phyloP scores from a whole-genome alignment of 2,329 filamentous ascomycete species.

The Trichoderma guizhouense region DNA sequence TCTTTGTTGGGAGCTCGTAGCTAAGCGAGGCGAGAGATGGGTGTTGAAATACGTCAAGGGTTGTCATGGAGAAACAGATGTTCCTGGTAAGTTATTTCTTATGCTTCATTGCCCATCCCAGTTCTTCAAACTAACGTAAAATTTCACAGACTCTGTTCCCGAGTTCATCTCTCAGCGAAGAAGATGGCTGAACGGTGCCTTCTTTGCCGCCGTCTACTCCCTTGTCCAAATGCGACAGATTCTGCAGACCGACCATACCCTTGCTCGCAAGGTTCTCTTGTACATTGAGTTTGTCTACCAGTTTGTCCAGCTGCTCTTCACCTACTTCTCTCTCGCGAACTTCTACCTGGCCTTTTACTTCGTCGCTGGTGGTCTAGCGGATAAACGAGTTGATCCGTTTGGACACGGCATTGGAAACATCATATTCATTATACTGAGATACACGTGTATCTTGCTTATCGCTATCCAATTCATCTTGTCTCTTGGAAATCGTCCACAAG shows the following conservation, averaged over 20 bases:
- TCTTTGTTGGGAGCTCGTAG: conserved; percentile 90
- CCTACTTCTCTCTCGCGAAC: conserved; percentile 96
- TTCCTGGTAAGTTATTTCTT: conserved; percentile 66
- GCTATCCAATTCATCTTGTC: conserved; percentile 94
- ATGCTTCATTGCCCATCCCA: not conserved
- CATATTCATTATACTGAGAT: conserved; percentile 84
- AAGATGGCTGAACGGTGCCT: conserved; percentile 96
- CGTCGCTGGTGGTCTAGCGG: conserved; percentile 83
- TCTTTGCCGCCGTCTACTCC: conserved; percentile 97
- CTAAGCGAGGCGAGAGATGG: conserved; percentile 92
- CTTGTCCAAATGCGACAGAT: conserved; percentile 92
- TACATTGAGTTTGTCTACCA: conserved; percentile 97
- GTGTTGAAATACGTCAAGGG: conserved; percentile 97
- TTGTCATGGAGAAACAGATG: conserved; percentile 95
- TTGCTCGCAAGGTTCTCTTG: conserved; percentile 83
- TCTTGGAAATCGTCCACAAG: conserved; percentile 93
- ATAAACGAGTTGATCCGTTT: conserved; percentile 80
- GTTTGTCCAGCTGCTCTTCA: conserved; percentile 87
- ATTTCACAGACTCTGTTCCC: conserved; percentile 70
- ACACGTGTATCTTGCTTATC: conserved; percentile 82
- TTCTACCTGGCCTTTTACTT: conserved; percentile 99
- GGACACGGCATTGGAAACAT: conserved; percentile 78
- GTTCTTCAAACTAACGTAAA: conserved; percentile 26
- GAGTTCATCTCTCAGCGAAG: conserved; percentile 97
- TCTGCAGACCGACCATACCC: conserved; percentile 86